A percentile compares a stretch with the other conserved stretches of the same genome.
Evolutionary conservation across 441 rosid species (phyloP).

Genomic region (Codiaeum variegatum): DNA sequence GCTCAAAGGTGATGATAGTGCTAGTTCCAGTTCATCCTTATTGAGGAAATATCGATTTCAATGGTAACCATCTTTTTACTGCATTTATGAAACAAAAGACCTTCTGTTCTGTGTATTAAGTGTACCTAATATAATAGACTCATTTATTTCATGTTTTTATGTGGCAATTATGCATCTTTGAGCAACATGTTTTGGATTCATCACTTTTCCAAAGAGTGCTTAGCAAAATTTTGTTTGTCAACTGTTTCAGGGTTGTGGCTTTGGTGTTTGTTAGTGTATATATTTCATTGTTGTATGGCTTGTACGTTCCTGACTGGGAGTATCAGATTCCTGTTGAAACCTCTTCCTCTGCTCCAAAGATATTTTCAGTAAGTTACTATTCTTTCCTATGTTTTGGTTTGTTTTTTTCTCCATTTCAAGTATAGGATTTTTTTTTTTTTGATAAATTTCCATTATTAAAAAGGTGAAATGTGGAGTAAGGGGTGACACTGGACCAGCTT

Average conservation of each 20-base stretch:
- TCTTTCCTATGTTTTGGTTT: neutral
- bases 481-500: conserved; percentile 77
- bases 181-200: conserved; percentile 5
- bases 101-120: neutral
- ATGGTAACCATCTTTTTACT: conserved; percentile 36
- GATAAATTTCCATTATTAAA: conserved; percentile 24
- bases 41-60: conserved; percentile 52
- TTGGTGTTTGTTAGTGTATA: conserved; percentile 43
- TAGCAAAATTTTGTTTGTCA: neutral
- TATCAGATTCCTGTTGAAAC: conserved; percentile 47
- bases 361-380: conserved; percentile 40
- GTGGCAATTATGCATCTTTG: neutral
- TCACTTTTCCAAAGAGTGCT: neutral
- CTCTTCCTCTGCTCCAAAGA: conserved; percentile 38
- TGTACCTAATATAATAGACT: neutral
- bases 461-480: conserved; percentile 76
- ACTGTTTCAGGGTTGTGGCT: conserved; percentile 47
- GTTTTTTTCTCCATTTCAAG: neutral
- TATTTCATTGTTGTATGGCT: conserved; percentile 52
- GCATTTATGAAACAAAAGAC: neutral
- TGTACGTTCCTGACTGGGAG: conserved; percentile 76
- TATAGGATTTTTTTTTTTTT: neutral
- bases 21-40: conserved; percentile 36
- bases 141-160: neutral
- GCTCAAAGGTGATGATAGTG: conserved; percentile 49